These are phyloP conservation scores for Phytophthora aleatoria DNA, from an alignment of 352 stramenopile species.

Conservation along the genomic window DNA sequence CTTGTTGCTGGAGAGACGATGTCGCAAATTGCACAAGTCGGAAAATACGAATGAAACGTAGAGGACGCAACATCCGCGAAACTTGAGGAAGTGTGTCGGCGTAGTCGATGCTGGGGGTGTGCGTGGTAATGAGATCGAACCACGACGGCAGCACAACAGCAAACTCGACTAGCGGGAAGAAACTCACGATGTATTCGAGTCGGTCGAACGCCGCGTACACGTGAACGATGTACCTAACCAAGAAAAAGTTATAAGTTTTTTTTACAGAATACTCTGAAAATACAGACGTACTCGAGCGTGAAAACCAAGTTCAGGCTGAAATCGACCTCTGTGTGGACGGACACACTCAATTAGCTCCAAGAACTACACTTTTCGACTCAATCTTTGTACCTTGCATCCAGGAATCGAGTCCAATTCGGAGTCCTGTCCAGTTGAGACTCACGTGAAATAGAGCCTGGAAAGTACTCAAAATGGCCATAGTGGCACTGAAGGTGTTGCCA, in stretches of 20 bases:
- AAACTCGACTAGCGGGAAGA: conserved; percentile 64
- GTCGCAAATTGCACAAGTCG: conserved; percentile 76
- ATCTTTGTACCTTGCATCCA: conserved; percentile 56
- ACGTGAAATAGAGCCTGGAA: conserved; percentile 75
- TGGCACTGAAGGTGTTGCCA: conserved; percentile 42
- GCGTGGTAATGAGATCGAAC: conserved; percentile 37
- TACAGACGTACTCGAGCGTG: conserved; percentile 62
- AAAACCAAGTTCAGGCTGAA: conserved; percentile 70
- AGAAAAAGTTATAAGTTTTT: background rate
- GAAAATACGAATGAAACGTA: conserved; percentile 75
- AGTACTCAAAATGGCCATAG: conserved; percentile 60
- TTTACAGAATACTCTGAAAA: background rate
- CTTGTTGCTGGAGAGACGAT: conserved; percentile 75
- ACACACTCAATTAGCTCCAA: conserved; percentile 6
- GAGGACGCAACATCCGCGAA: conserved; percentile 50
- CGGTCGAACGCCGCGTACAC: conserved; percentile 71
- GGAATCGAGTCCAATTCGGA: conserved; percentile 28
- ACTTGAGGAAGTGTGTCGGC: conserved; percentile 24
- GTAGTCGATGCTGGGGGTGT: conserved; percentile 26
- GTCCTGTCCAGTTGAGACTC: conserved; percentile 59
- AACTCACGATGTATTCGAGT: conserved; percentile 54
- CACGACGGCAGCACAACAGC: conserved; percentile 70
- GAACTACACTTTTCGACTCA: background rate
- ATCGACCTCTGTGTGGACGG: conserved; percentile 44
- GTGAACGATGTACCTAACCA: conserved; percentile 51